phyloP scores from a whole-genome alignment of 176 grass and related monocot species.

The Triticum turgidum region DNA sequence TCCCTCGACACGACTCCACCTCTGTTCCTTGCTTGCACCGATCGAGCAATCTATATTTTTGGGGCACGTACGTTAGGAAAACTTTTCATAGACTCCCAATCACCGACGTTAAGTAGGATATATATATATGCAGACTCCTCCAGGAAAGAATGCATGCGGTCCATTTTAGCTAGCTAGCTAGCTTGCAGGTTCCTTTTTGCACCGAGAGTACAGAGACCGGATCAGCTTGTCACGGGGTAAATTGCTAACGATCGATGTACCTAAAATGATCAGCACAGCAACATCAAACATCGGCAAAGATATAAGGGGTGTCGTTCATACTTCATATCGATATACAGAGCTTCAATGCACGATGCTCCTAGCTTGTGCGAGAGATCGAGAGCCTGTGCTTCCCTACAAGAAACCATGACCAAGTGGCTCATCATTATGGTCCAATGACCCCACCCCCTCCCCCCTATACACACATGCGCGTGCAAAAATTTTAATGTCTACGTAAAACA shows the following conservation, averaged over 20 bases:
- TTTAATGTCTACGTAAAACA: constrained; percentile 21
- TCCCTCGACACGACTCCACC: constrained; percentile 14
- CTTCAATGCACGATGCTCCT: neutral
- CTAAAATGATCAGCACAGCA: neutral
- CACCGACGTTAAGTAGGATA: neutral
- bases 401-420: constrained; percentile 40
- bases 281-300: neutral
- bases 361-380: neutral
- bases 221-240: neutral
- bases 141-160: constrained; percentile 24
- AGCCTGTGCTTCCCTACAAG: constrained; percentile 36
- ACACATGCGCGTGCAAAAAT: constrained; percentile 20
- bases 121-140: neutral
- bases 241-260: neutral
- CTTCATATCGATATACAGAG: neutral
- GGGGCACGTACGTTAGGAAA: constrained; percentile 31
- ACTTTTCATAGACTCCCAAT: constrained; percentile 18
- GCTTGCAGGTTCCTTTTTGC: neutral
- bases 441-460: neutral
- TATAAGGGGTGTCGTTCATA: neutral
- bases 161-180: constrained; percentile 10
- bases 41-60: neutral
- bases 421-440: constrained; percentile 31
- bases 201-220: neutral
- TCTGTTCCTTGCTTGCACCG: constrained; percentile 23